Evolutionary conservation across 352 stramenopile species (phyloP).

Genomic region (Phytophthora rubi): DNA sequence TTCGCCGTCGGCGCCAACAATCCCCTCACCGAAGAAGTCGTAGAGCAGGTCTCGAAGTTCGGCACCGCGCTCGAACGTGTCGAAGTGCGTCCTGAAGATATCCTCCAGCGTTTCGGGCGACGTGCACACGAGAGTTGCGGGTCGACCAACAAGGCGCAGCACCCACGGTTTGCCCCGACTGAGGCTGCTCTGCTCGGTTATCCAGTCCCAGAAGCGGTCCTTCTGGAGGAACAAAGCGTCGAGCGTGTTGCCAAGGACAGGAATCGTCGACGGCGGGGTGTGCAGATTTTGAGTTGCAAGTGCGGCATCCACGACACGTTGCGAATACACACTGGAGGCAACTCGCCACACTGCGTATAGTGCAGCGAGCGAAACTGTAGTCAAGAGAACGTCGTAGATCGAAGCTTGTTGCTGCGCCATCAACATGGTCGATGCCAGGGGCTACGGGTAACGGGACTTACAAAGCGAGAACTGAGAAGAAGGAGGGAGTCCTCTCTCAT

Average conservation of each 20-base stretch:
- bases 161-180: conserved; percentile 31
- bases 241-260: conserved; percentile 40
- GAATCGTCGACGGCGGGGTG: conserved; percentile 28
- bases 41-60: conserved; percentile 37
- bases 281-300: conserved; percentile 11
- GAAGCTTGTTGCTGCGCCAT: neutral
- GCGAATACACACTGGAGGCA: neutral
- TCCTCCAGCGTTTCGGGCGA: conserved; percentile 46
- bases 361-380: neutral
- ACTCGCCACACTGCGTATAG: conserved; percentile 6
- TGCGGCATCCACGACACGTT: conserved; percentile 2
- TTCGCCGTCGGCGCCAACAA: conserved; percentile 50
- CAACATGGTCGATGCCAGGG: neutral
- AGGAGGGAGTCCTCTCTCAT: neutral
- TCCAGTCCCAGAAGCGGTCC: conserved; percentile 44
- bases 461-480: neutral
- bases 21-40: conserved; percentile 63
- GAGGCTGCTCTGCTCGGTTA: conserved; percentile 34
- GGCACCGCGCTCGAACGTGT: conserved; percentile 68
- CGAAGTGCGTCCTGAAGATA: conserved; percentile 62
- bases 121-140: conserved; percentile 38
- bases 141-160: conserved; percentile 40
- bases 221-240: conserved; percentile 26
- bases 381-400: neutral
- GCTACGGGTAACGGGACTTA: neutral